phyloP scores from a whole-genome alignment of 176 grass and related monocot genomes.

The Aegilops sharonensis region DNA sequence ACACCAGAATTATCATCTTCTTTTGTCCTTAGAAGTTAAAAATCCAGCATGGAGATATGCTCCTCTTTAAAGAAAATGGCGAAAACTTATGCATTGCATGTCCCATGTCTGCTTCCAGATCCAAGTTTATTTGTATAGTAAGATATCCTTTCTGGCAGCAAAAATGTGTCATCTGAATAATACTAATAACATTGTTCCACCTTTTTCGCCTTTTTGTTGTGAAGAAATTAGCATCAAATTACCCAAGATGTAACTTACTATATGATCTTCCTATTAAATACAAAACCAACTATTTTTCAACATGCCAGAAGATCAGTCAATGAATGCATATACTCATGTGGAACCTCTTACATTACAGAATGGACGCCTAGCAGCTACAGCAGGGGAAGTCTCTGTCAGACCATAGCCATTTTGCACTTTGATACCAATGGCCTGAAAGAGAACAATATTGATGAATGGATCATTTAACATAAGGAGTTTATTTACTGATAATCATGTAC shows the following conservation, averaged over 20 bases:
- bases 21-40: neutral
- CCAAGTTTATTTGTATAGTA: neutral
- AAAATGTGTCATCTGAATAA: neutral
- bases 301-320: neutral
- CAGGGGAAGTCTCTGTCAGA: constrained; percentile 95
- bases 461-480: constrained; percentile 14
- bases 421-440: constrained; percentile 87
- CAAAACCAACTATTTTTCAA: neutral
- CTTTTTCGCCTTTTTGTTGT: neutral
- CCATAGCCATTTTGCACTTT: constrained; percentile 96
- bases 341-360: constrained; percentile 68
- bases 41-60: neutral
- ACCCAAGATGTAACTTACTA: neutral
- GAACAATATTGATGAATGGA: constrained; percentile 17
- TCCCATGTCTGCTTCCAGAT: neutral
- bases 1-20: neutral
- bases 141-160: neutral
- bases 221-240: neutral
- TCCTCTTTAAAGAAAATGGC: neutral
- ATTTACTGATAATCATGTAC: constrained; percentile 38
- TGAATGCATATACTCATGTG: neutral
- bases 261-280: neutral
- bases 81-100: neutral
- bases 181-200: neutral
- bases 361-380: constrained; percentile 69